These are phyloP conservation scores for Penicillium sp. DNA, from an alignment of 2,329 filamentous ascomycete genomes.

Conservation along the genomic window DNA sequence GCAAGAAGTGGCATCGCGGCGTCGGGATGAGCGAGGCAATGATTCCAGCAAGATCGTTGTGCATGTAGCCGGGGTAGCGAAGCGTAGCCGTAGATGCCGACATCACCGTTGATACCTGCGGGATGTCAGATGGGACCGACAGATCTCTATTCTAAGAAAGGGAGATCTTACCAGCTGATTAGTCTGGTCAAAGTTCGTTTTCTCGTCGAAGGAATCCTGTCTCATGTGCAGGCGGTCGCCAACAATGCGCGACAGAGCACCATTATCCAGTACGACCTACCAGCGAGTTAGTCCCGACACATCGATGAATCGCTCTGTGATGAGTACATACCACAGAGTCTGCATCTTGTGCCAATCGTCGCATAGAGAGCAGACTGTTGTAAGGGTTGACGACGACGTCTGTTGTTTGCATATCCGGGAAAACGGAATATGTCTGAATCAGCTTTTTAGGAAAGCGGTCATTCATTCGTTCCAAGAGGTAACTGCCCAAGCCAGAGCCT, in stretches of 20 bases:
- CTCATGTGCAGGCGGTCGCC: slow-evolving; percentile 86
- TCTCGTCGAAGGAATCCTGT: slow-evolving; percentile 3
- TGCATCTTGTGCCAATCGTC: slow-evolving; percentile 89
- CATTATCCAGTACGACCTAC: slow-evolving; percentile 87
- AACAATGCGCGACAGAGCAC: slow-evolving; percentile 88
- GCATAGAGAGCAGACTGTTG: slow-evolving; percentile 92
- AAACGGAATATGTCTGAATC: slow-evolving; percentile 98
- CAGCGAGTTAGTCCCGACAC: slow-evolving; percentile 30
- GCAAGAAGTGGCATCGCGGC: slow-evolving; percentile 94
- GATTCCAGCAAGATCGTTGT: slow-evolving; percentile 97
- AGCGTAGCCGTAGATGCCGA: slow-evolving; percentile 95
- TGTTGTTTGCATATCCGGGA: slow-evolving; percentile 86
- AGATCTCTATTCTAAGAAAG: not conserved
- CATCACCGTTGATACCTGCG: slow-evolving; percentile 89
- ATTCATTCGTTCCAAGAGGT: slow-evolving; percentile 91
- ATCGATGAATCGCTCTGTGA: not conserved
- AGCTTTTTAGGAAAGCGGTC: slow-evolving; percentile 98
- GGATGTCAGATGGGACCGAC: slow-evolving; percentile 13
- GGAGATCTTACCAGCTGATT: slow-evolving; percentile 75
- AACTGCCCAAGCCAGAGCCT: slow-evolving; percentile 92
- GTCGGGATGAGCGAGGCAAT: slow-evolving; percentile 95
- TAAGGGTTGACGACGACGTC: slow-evolving; percentile 98
- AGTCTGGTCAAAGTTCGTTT: slow-evolving; percentile 94
- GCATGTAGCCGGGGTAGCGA: slow-evolving; percentile 98
- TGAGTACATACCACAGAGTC: slow-evolving; percentile 76